These are phyloP conservation scores for Nepenthes mirabilis DNA, from an alignment of 148 eudicot species.

Conservation along the genomic window DNA sequence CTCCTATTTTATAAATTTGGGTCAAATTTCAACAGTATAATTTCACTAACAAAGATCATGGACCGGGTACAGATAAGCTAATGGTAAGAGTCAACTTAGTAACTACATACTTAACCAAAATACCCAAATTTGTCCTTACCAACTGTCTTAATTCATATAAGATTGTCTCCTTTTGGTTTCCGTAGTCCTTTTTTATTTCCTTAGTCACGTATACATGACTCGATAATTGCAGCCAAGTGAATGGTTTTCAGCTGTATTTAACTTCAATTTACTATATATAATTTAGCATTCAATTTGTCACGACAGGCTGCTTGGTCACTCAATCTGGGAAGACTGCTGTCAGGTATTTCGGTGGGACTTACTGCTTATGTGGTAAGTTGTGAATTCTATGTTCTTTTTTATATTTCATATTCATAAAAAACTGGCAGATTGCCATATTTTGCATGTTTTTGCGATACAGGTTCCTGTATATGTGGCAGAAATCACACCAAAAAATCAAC, in stretches of 20 bases:
- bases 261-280: neutral
- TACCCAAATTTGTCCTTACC: too few species aligned
- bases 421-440: neutral
- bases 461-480: conserved; percentile 20
- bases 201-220: too few species aligned
- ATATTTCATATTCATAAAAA: neutral
- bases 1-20: too few species aligned
- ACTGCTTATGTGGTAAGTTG: conserved; percentile 17
- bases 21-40: too few species aligned
- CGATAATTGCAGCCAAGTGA: too few species aligned
- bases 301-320: conserved; percentile 10
- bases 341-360: conserved; percentile 19
- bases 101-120: too few species aligned
- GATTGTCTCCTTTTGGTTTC: too few species aligned
- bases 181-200: too few species aligned
- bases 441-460: conserved; percentile 2
- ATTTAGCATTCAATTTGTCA: neutral
- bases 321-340: conserved; percentile 19
- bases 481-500: conserved; percentile 20
- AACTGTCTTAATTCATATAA: too few species aligned
- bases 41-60: too few species aligned
- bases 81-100: too few species aligned
- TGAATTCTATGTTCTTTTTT: neutral
- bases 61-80: too few species aligned
- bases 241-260: neutral